Evolutionary conservation across 129 eudicot genomes (phyloP).

Genomic region (Tanacetum coccineum): DNA sequence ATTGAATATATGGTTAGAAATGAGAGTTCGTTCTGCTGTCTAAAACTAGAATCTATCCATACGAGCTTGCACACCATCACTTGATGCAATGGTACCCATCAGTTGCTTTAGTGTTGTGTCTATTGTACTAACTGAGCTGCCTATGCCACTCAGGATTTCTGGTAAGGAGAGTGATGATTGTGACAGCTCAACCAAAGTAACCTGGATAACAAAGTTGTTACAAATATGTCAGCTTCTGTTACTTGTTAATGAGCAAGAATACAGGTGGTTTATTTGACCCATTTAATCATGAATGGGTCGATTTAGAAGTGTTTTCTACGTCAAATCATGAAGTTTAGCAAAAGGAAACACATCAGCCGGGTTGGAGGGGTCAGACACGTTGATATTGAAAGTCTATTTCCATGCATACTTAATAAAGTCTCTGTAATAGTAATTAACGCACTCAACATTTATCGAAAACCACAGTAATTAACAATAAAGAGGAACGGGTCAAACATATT

Average conservation of each 20-base stretch:
- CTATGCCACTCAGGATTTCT: slow-evolving; percentile 46
- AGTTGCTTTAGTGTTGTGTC: slow-evolving; percentile 50
- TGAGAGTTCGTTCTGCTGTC: slow-evolving; percentile 40
- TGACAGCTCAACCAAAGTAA: slow-evolving; percentile 66
- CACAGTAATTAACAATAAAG: too few relatives aligned
- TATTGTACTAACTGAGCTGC: slow-evolving; percentile 52
- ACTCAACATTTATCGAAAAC: too few relatives aligned
- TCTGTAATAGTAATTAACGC: too few relatives aligned
- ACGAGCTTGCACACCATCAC: slow-evolving; percentile 75
- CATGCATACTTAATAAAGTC: too few relatives aligned
- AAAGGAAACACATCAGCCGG: too few relatives aligned
- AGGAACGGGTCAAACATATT: too few relatives aligned
- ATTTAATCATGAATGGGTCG: background rate
- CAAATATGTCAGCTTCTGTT: background rate
- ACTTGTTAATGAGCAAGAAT: background rate
- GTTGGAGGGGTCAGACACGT: too few relatives aligned
- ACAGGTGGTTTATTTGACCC: background rate
- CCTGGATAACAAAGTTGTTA: slow-evolving; percentile 34
- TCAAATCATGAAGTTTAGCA: too few relatives aligned
- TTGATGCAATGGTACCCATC: slow-evolving; percentile 33
- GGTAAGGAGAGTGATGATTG: slow-evolving; percentile 62
- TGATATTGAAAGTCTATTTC: too few relatives aligned
- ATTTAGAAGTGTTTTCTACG: too few relatives aligned
- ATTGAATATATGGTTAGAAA: slow-evolving; percentile 30
- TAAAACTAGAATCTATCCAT: slow-evolving; percentile 70